Evolutionary conservation across 129 eudicot genomes (phyloP), one percentile per base, ranked within the genome.

Genomic region (Gnaphalium uliginosum): DNA sequence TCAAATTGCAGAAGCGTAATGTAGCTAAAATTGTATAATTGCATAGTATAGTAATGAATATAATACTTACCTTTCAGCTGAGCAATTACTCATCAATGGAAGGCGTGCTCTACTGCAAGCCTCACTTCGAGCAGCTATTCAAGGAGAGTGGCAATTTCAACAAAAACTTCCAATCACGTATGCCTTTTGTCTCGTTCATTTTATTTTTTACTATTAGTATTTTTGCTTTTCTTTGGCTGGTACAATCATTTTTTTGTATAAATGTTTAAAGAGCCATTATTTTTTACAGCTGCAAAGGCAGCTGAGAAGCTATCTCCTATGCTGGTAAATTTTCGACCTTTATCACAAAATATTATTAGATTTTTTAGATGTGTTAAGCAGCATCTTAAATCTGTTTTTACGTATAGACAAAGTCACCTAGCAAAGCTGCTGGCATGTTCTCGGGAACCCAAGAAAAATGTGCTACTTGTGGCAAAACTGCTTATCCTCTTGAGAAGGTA

Each of bases 381-480:
- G 3, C 75, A 46, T 48, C 50, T 26, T 69, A 46, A 46, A 56
- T 56, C 68, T 81, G 64, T 71, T 73, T 69, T 59, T 67, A 48
- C 64, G 73, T 79, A 32, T 78, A 91, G 99, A 94, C 97, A 74
- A 90, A 89, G 81, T 89, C 99, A 68, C 96, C 99, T 41, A 94
- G 99, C 99, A 91, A 87, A 87, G 99, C 99, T 82, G 97, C 99
- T 26, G 83, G 96, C 76, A 91, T 91, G 99, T 94, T 94, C 85
- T 94, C 99, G 37, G 96, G 99, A 79, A 94, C 99, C 48, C 99
- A 89, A 76, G 99, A 94, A 8, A 94, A 94, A 73, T 94, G 99
- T 57, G 90, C 97, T 37, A 91, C 97, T 62, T 94, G 99, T 72
- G 92, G 91, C 41, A 94, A 94, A 89, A 94, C 99, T 23, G 97